Percentiles rank a stretch among this genome's conserved stretches.
phyloP scores from a whole-genome alignment of 805 yeast species.

The Nakazawaea populi region DNA sequence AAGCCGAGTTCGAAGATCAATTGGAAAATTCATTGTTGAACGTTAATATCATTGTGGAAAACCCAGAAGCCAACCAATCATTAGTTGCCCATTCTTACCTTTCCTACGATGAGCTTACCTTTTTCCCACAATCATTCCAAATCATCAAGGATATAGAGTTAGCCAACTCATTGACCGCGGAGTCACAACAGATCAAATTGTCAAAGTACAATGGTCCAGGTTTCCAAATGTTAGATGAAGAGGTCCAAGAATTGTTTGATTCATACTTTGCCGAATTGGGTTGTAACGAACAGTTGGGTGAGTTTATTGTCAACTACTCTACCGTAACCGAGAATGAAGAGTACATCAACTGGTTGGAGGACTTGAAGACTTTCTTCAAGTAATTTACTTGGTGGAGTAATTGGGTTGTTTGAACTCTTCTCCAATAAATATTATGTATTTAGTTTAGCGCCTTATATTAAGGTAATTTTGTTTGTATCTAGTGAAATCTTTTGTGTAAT shows the following conservation, averaged over 20 bases:
- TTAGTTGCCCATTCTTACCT: slow-evolving; percentile 10
- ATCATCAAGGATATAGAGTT: slow-evolving; percentile 7
- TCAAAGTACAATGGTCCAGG: slow-evolving; percentile 40
- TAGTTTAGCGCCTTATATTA: neutral
- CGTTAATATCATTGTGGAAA: slow-evolving; percentile 10
- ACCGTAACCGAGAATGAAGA: slow-evolving; percentile 39
- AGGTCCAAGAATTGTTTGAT: slow-evolving; percentile 37
- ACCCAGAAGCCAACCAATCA: slow-evolving; percentile 2
- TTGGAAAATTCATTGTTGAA: slow-evolving; percentile 8
- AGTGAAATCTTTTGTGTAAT: neutral
- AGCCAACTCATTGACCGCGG: slow-evolving; percentile 10
- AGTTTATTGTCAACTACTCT: slow-evolving; percentile 33
- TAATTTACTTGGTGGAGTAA: neutral
- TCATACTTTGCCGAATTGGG: slow-evolving; percentile 33
- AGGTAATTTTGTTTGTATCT: neutral
- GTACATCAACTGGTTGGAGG: slow-evolving; percentile 36
- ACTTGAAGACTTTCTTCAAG: slow-evolving; percentile 12
- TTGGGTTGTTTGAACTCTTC: too few species aligned
- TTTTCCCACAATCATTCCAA: slow-evolving; percentile 9
- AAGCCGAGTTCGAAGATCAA: slow-evolving; percentile 2
- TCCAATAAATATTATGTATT: neutral
- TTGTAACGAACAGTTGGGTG: slow-evolving; percentile 34
- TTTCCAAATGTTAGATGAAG: slow-evolving; percentile 39
- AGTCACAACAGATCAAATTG: slow-evolving; percentile 18
- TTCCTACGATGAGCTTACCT: slow-evolving; percentile 2